Percentiles rank a stretch among this genome's conserved stretches.
Evolutionary conservation across 2,329 filamentous ascomycete genomes (phyloP).

Genomic region (Paradendryphiella salina): DNA sequence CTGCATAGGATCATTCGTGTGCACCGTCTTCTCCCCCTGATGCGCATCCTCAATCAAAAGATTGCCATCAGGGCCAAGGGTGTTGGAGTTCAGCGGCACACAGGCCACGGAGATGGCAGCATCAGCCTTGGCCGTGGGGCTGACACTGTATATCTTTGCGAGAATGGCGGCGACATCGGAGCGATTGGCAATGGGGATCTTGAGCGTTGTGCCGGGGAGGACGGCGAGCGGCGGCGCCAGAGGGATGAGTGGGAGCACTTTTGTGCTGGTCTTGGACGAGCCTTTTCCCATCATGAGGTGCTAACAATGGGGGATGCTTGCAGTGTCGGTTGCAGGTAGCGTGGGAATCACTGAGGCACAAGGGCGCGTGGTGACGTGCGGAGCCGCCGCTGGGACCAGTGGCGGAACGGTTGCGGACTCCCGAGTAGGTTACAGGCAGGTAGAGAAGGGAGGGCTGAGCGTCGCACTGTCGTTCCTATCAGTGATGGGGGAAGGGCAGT

Average conservation of each 20-base stretch:
- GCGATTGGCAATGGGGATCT: constrained; percentile 80
- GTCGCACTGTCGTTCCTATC: not conserved
- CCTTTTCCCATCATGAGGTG: constrained; percentile 41
- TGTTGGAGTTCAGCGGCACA: constrained; percentile 78
- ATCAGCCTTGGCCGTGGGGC: constrained; percentile 65
- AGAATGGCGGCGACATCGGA: constrained; percentile 88
- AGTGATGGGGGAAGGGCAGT: not conserved
- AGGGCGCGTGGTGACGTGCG: constrained; percentile 16
- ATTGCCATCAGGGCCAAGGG: constrained; percentile 72
- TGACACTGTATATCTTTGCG: constrained; percentile 78
- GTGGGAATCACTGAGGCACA: not conserved
- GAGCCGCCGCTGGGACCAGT: constrained; percentile 12
- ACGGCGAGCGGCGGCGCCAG: constrained; percentile 80
- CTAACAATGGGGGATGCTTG: not conserved
- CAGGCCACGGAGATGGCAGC: constrained; percentile 80
- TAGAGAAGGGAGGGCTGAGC: not conserved
- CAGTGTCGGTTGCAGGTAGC: not conserved
- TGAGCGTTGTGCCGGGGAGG: constrained; percentile 80
- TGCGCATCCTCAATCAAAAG: constrained; percentile 69
- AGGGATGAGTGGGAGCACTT: constrained; percentile 73
- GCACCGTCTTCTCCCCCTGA: constrained; percentile 41
- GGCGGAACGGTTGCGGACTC: constrained; percentile 11
- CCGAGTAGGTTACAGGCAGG: not conserved
- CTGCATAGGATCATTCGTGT: constrained; percentile 57
- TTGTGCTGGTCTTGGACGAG: constrained; percentile 40